Conservation (phyloP, 2,329 filamentous ascomycete species). For the Diaporthe capsici region DNA sequence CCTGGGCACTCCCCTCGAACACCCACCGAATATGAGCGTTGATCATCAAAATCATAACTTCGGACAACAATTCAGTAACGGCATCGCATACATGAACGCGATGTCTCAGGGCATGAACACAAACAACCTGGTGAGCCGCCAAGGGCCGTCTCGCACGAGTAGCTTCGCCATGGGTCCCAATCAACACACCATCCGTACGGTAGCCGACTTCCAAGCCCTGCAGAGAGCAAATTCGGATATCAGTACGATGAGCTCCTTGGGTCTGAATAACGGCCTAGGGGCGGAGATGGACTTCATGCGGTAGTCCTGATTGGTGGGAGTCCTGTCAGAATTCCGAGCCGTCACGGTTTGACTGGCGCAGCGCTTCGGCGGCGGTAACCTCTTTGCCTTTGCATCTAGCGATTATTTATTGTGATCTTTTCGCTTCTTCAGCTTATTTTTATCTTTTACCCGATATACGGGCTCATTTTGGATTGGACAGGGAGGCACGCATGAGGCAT, state of each 20-base stretch:
- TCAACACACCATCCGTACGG: slow-evolving; percentile 56
- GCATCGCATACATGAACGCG: slow-evolving; percentile 44
- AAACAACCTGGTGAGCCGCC: slow-evolving; percentile 51
- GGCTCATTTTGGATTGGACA: background rate
- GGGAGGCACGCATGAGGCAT: slow-evolving; percentile 21
- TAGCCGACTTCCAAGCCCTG: slow-evolving; percentile 65
- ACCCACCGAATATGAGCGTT: slow-evolving; percentile 51
- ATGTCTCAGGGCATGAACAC: slow-evolving; percentile 41
- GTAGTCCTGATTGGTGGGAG: background rate
- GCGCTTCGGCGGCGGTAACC: background rate
- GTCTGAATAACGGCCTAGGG: slow-evolving; percentile 51
- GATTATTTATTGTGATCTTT: slow-evolving; percentile 9
- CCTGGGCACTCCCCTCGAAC: slow-evolving; percentile 51
- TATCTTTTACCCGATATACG: background rate
- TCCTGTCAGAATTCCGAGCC: background rate
- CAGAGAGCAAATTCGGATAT: slow-evolving; percentile 61
- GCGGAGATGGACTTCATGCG: slow-evolving; percentile 56
- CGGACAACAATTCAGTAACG: slow-evolving; percentile 47
- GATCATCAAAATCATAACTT: slow-evolving; percentile 50
- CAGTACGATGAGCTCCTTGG: slow-evolving; percentile 51
- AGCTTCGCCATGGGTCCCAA: slow-evolving; percentile 55
- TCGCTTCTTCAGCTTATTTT: background rate
- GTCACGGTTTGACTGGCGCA: background rate
- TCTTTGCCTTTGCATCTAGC: slow-evolving; percentile 6
- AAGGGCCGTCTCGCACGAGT: slow-evolving; percentile 54